phyloP scores from a whole-genome alignment of 176 grass and related monocot genomes.

The Avena sativa region DNA sequence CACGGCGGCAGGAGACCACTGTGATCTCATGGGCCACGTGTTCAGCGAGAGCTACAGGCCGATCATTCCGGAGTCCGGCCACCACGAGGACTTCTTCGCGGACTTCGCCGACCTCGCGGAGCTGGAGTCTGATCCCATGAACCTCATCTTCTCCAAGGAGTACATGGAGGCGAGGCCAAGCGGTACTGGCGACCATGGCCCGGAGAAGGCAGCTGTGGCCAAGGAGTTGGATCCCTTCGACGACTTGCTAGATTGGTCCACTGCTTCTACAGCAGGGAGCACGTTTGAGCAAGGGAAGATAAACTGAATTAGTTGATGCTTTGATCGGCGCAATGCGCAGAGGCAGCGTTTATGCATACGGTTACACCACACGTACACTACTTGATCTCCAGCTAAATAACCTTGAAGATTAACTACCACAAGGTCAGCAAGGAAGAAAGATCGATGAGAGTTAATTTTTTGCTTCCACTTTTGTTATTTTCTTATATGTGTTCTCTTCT shows the following conservation, averaged over 20 bases:
- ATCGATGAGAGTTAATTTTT: conserved; percentile 37
- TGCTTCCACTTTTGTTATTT: conserved; percentile 23
- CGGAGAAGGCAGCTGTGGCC: conserved; percentile 47
- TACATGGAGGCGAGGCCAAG: conserved; percentile 64
- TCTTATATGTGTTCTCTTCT: conserved; percentile 27
- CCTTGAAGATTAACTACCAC: conserved; percentile 37
- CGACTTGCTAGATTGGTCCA: conserved; percentile 76
- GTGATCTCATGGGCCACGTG: conserved; percentile 62
- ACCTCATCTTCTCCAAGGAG: conserved; percentile 88
- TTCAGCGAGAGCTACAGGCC: conserved; percentile 68
- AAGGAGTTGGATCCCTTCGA: conserved; percentile 69
- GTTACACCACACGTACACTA: conserved; percentile 32
- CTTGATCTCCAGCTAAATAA: conserved; percentile 51
- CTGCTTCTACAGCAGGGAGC: conserved; percentile 50
- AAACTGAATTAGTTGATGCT: conserved; percentile 50
- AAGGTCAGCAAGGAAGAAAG: conserved; percentile 46
- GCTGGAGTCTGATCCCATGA: conserved; percentile 89
- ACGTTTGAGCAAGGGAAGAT: conserved; percentile 64
- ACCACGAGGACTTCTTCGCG: conserved; percentile 80
- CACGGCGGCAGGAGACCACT: conserved; percentile 42
- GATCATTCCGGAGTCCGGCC: conserved; percentile 72
- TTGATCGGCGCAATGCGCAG: conserved; percentile 36
- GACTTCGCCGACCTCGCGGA: conserved; percentile 61
- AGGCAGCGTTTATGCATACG: conserved; percentile 19
- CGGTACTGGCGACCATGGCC: conserved; percentile 27